These are phyloP conservation scores for Fusarium aywerte DNA, from an alignment of 2,329 filamentous ascomycete species.

Conservation along the genomic window DNA sequence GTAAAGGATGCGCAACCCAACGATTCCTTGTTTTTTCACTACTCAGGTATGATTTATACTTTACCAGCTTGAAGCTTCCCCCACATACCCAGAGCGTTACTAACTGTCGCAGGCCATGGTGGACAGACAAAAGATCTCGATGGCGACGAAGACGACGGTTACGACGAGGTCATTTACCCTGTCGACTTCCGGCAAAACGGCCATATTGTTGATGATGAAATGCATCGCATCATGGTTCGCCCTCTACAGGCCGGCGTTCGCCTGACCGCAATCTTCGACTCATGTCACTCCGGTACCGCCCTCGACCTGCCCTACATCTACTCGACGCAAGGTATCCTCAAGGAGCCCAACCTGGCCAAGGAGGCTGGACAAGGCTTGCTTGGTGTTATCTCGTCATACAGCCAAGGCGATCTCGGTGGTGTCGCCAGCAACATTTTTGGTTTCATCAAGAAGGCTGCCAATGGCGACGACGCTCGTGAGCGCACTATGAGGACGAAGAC, in stretches of 20 bases:
- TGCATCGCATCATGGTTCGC: slow-evolving; percentile 77
- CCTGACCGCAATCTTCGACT: slow-evolving; percentile 72
- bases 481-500: slow-evolving; percentile 89
- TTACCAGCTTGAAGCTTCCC: neutral
- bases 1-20: slow-evolving; percentile 93
- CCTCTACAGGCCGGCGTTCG: slow-evolving; percentile 67
- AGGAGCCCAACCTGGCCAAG: slow-evolving; percentile 74
- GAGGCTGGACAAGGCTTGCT: slow-evolving; percentile 74
- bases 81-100: neutral
- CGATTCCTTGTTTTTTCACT: slow-evolving; percentile 97
- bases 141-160: slow-evolving; percentile 83
- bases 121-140: slow-evolving; percentile 84
- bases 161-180: slow-evolving; percentile 86
- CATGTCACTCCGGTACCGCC: slow-evolving; percentile 74
- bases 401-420: slow-evolving; percentile 79
- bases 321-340: slow-evolving; percentile 74
- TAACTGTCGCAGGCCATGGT: slow-evolving; percentile 69
- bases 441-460: slow-evolving; percentile 89
- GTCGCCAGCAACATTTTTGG: slow-evolving; percentile 84
- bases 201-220: slow-evolving; percentile 85
- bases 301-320: slow-evolving; percentile 76
- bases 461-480: slow-evolving; percentile 82
- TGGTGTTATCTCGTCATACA: slow-evolving; percentile 68
- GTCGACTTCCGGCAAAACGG: slow-evolving; percentile 83
- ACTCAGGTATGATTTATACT: slow-evolving; percentile 74